A percentile compares a stretch with the other conserved stretches of the same genome.
These are phyloP conservation scores for Hawksworthiomyces lignivorus DNA, from an alignment of 2,329 filamentous ascomycete species.

Conservation along the genomic window DNA sequence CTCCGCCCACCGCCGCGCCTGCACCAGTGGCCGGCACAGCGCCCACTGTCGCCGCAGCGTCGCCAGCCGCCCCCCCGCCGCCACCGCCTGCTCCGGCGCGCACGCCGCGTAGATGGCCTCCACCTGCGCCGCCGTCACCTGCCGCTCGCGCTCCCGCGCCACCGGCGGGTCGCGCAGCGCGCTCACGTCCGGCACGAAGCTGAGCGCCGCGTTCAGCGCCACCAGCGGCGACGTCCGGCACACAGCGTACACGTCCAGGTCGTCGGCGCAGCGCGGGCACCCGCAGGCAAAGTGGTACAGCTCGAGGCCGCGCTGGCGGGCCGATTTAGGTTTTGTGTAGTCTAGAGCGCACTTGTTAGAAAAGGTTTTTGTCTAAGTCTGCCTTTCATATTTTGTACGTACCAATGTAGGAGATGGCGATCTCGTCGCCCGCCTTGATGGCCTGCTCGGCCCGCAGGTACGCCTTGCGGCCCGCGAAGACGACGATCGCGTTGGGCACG, in stretches of 20 bases:
- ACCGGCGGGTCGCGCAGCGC: constrained; percentile 25
- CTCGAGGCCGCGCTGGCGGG: constrained; percentile 34
- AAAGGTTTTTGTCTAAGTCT: too few species aligned
- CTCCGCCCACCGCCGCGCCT: constrained; percentile 36
- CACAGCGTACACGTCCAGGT: constrained; percentile 48
- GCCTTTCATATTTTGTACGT: too few species aligned
- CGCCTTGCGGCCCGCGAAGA: constrained; percentile 44
- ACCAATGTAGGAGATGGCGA: constrained; percentile 57
- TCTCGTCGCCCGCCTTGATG: constrained; percentile 46
- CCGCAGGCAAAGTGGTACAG: constrained; percentile 46
- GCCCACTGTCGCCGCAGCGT: constrained; percentile 29
- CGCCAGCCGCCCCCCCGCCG: constrained; percentile 12
- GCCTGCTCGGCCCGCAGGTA: constrained; percentile 40
- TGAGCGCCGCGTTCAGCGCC: constrained; percentile 34
- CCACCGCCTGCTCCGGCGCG: constrained; percentile 13
- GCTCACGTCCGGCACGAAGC: constrained; percentile 34
- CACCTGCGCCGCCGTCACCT: constrained; percentile 16
- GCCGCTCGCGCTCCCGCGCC: constrained; percentile 19
- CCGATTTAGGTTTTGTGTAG: constrained; percentile 35
- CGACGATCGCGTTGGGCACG: constrained; percentile 50
- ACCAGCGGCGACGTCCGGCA: constrained; percentile 33
- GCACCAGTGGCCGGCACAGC: constrained; percentile 29
- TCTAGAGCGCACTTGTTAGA: constrained; percentile 27
- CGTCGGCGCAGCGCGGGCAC: constrained; percentile 41
- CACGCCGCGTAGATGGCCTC: constrained; percentile 26